Conservation (phyloP, 352 stramenopile genomes). For the Hyaloperonospora brassicae region DNA sequence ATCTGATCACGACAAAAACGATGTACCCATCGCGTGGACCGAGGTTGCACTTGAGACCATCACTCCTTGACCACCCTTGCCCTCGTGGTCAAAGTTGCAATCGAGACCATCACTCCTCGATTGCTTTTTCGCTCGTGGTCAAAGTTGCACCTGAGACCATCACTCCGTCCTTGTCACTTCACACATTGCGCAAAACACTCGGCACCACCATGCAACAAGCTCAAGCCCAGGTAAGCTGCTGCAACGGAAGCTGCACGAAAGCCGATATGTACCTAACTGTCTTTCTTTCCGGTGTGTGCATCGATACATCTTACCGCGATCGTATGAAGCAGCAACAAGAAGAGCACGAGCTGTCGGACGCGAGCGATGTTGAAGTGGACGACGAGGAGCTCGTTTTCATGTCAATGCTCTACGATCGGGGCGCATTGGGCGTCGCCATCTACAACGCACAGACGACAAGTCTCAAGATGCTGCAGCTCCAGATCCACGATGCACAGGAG, state of each 20-base stretch:
- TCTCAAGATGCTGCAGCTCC: conserved; percentile 54
- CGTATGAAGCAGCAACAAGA: conserved; percentile 7
- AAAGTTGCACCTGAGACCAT: conserved; percentile 18
- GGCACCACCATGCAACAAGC: conserved; percentile 9
- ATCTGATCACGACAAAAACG: too few species aligned
- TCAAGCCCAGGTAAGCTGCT: conserved; percentile 11
- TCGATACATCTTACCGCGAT: conserved; percentile 1
- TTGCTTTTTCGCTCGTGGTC: too few species aligned
- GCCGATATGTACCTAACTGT: too few species aligned
- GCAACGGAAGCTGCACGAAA: neutral
- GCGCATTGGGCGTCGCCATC: conserved; percentile 59
- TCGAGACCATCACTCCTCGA: too few species aligned
- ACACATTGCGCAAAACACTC: conserved; percentile 4
- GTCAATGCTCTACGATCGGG: conserved; percentile 60
- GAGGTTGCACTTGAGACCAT: too few species aligned
- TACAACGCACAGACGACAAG: conserved; percentile 63
- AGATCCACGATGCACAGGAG: conserved; percentile 31
- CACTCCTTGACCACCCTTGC: too few species aligned
- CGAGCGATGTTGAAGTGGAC: conserved; percentile 22
- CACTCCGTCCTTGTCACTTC: conserved; percentile 15
- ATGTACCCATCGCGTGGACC: too few species aligned
- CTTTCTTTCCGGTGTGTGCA: too few species aligned
- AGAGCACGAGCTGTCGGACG: conserved; percentile 10
- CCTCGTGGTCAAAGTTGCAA: conserved; percentile 4
- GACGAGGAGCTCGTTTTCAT: conserved; percentile 63